These are phyloP conservation scores for Emmonsiellopsis sp. DNA, from an alignment of 2,329 filamentous ascomycete genomes.

Conservation along the genomic window DNA sequence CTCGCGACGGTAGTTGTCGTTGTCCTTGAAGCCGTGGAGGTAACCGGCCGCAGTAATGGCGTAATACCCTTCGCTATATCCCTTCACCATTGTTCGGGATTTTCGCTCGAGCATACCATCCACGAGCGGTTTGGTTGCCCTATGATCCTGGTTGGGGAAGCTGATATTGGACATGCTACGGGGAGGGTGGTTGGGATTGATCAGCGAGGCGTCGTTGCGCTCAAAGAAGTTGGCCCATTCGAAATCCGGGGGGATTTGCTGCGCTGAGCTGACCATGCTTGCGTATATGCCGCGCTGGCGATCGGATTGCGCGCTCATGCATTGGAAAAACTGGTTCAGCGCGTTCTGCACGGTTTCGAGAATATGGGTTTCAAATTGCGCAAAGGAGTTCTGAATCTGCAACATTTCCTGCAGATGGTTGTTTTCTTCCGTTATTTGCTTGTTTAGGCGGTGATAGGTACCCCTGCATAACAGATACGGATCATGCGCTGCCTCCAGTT, in stretches of 20 bases:
- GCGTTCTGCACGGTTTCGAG: conserved; percentile 73
- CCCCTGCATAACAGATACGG: conserved; percentile 81
- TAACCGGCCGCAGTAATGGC: conserved; percentile 82
- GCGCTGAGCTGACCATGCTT: conserved; percentile 69
- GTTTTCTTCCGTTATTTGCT: conserved; percentile 91
- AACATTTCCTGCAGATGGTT: conserved; percentile 89
- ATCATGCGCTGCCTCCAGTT: conserved; percentile 64
- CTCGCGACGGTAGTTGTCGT: conserved; percentile 57
- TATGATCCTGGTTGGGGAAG: conserved; percentile 86
- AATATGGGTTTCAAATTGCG: conserved; percentile 78
- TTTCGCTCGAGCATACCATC: conserved; percentile 87
- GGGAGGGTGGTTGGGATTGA: conserved; percentile 66
- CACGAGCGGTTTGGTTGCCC: conserved; percentile 69
- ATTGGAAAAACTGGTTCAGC: conserved; percentile 73
- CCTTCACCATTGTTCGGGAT: conserved; percentile 71
- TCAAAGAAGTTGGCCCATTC: conserved; percentile 83
- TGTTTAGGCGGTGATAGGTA: conserved; percentile 73
- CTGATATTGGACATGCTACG: conserved; percentile 63
- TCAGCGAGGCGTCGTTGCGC: conserved; percentile 62
- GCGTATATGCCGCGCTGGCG: conserved; percentile 71
- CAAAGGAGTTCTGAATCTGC: conserved; percentile 82
- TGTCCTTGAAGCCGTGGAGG: conserved; percentile 93
- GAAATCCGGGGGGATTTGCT: conserved; percentile 72
- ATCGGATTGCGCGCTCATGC: conserved; percentile 71
- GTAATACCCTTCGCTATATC: conserved; percentile 76